Evolutionary conservation across 495 filamentous ascomycete species (phyloP).

Genomic region (Penicillium desertorum): DNA sequence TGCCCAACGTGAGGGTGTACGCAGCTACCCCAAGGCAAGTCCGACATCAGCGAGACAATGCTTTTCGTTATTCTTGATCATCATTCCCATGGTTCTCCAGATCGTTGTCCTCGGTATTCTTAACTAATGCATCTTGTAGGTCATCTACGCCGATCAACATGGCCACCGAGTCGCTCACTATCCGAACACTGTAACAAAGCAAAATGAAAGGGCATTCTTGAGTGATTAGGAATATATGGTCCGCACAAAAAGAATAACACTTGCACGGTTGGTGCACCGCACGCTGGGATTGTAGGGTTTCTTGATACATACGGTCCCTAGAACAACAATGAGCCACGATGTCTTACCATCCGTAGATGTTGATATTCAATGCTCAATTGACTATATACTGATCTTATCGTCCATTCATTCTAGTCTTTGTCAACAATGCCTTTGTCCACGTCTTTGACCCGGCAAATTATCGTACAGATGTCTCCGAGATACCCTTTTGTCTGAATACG

Average conservation of each 20-base stretch:
- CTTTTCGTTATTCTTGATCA: background rate
- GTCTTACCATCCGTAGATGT: background rate
- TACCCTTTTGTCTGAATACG: background rate
- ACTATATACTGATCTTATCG: background rate
- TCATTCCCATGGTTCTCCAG: background rate
- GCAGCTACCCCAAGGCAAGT: slow-evolving; percentile 26
- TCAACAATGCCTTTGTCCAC: background rate
- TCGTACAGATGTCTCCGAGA: background rate
- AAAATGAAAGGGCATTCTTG: background rate
- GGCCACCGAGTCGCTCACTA: slow-evolving; percentile 31
- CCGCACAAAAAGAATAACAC: background rate
- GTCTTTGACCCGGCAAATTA: background rate
- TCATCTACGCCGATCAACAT: slow-evolving; percentile 33
- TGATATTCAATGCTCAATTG: background rate
- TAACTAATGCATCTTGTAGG: slow-evolving; percentile 9
- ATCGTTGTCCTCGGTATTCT: background rate
- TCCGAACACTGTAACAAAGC: slow-evolving; percentile 24
- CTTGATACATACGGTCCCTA: background rate
- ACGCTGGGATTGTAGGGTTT: background rate
- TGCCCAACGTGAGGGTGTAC: slow-evolving; percentile 20
- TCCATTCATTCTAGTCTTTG: background rate
- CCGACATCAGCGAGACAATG: background rate
- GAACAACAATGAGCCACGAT: background rate
- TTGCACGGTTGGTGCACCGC: background rate
- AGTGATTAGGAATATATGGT: background rate